Evolutionary conservation across 441 rosid species (phyloP).

Genomic region (Daphne laureola): DNA sequence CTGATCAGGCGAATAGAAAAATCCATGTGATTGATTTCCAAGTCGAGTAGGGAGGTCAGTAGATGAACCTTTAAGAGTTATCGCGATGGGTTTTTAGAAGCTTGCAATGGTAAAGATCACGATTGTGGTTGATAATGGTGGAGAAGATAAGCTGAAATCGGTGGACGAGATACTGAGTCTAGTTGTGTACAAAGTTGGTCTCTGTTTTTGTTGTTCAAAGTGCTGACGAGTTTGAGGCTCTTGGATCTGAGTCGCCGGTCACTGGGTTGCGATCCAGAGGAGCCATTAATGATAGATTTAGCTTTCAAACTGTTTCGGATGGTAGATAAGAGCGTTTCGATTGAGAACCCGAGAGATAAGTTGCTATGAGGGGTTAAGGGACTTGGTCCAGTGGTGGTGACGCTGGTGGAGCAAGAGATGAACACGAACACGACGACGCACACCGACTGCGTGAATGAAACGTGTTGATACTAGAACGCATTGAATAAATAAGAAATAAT

Average conservation of each 20-base stretch:
- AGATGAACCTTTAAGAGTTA: constrained; percentile 50
- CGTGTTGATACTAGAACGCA: constrained; percentile 44
- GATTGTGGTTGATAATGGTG: constrained; percentile 35
- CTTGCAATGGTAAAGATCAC: constrained; percentile 52
- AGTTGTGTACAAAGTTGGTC: constrained; percentile 29
- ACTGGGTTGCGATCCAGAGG: constrained; percentile 63
- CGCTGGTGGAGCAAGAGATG: constrained; percentile 81
- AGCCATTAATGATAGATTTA: constrained; percentile 62
- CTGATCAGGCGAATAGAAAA: constrained; percentile 26
- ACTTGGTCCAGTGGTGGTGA: constrained; percentile 65
- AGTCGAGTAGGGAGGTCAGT: constrained; percentile 71
- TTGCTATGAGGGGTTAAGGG: constrained; percentile 80
- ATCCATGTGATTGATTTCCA: constrained; percentile 81
- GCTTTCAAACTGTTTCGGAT: constrained; percentile 64
- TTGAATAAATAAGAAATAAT: too few species aligned
- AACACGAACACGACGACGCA: constrained; percentile 85
- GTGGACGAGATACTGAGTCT: constrained; percentile 40
- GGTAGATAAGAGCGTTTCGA: constrained; percentile 83
- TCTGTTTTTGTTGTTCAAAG: constrained; percentile 42
- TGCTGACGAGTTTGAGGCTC: constrained; percentile 32
- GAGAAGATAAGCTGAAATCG: constrained; percentile 38
- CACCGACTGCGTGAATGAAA: constrained; percentile 53
- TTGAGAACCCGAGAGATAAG: constrained; percentile 83
- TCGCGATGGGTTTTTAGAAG: constrained; percentile 27
- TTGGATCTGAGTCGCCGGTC: constrained; percentile 57